Evolutionary conservation across 352 stramenopile species (phyloP), one percentile per base, ranked within the genome.

Genomic region (Globisporangium rhizosaccharum): DNA sequence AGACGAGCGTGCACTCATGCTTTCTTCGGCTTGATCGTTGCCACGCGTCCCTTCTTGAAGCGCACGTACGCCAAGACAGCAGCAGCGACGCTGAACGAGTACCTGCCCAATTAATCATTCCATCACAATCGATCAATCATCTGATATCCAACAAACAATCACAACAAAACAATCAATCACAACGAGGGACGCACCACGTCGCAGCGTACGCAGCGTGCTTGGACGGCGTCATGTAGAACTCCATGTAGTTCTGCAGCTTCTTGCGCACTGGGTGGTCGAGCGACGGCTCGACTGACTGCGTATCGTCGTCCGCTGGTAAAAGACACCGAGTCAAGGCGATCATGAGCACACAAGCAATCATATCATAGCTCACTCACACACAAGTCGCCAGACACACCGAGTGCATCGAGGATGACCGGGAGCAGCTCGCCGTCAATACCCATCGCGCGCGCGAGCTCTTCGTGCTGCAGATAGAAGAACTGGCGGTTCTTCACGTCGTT

Each of bases 191-290:
- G 48, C 80, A 94, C 85, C 85, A 95, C 6, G 84, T 95, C 26
- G 73, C 78, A 3, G 85, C 85, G 52, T 95, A 95, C 41, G 79
- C 84, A 4, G 79, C 83, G 65, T 95, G 85, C 66, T 93, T 95
- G 53, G 84, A 72, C 25, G 85, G 85, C 7, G 85, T 92, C 85
- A 95, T 95, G 82, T 95, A 93, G 61, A 95, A 95, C 51, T 90
- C 81, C 57, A 88, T 60, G 68, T 92, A 95, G 41, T 81, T 91
- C 23, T 75, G 67, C 33, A 91, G 67, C 45, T 70, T 88, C 66
- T 95, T 95, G 62, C 80, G 82, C 23, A 91, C 50, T 4, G 80
- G 83, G 30, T 87, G 73, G 10, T 75, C 59, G 10, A 90, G 59
- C 10, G 80, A 73, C 11, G 79, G 55, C n/a, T 67, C 51, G 33